Base-by-base conservation (phyloP, 345 rosid species). In the Sisymbrium irio region DNA sequence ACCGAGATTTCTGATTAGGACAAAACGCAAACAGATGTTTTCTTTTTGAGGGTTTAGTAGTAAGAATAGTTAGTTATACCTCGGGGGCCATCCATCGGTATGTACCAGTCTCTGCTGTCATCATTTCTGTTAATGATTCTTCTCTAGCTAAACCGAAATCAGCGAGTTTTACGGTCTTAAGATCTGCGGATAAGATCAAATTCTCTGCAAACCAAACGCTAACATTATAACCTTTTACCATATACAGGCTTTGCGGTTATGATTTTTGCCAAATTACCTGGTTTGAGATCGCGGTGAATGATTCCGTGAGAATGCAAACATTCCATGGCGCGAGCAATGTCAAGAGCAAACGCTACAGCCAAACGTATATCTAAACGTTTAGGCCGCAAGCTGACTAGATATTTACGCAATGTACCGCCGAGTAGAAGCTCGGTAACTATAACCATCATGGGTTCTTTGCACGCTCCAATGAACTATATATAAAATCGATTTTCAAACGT, bases 41-140 rank as follows among this genome's bases (percentile, higher is more conserved):
- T 0, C 0, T 18, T 12, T 35, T 42, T 0, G 1, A 13, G 0
- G 17, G 69, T 27, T 47, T 19, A 30, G 62, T 22, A 64, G 46
- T 66, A 20, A 54, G 50, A 35, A 50, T 49, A 49, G 28, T 18
- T 9, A 32, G 14, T n/a, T 72, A n/a, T n/a, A 91, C 99, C 96
- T 95, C 99, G 0, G 99, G 99, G 64, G 99, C 99, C 99, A 95
- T 95, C 99, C 99, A 95, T 18, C 99, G 87, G 53, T 95, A 95
- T 12, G 99, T 95, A 46, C 99, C 99, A 0, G 99, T 92, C 82
- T 95, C 99, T 61, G 99, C 98, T 22, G 99, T 95, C 99, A 95
- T 95, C 99, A 95, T 95, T 82, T 95, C 99, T 0, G 98, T 95
- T 71, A 95, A 72, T 12, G 98, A 87, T 83, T 95, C 99, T 87